Base-by-base conservation (phyloP, 2,329 filamentous ascomycete genomes). In the Xylariaceae sp. region DNA sequence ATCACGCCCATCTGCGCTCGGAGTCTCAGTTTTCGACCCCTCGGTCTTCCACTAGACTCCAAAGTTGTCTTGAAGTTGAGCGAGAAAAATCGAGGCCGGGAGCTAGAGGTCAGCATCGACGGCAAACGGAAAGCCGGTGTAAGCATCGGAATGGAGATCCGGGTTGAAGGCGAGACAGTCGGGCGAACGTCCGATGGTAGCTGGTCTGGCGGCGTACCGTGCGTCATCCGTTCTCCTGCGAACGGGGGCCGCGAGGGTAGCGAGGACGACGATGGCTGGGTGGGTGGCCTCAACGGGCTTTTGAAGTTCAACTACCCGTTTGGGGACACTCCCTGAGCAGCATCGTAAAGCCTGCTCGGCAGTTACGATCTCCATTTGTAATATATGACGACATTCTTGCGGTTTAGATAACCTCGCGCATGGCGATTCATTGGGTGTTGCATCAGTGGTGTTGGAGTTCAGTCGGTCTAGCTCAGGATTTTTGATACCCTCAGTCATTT, bases 301-400 rank as follows among this genome's bases (percentile, higher is more conserved):
- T 73, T 99, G 61, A 99, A 99, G 74, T 99, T 97, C 69, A 99
- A 99, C 69, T 90, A 96, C 73, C 92, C 93, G 0, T 97, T 97
- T 76, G 94, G 94, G 4, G 62, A 65, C 22, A 7, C n/a, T n/a
- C n/a, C 22, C 22, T 28, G 7, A 28, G 22, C 22, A 28, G 22
- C 22, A 28, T 28, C 22, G 22, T 28, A 28, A 5, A 28, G 22
- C 22, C 4, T 28, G 4, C 22, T 28, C 7, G 22, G 22, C 4
- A 28, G 22, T 7, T 28, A 28, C 22, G 22, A 28, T 28, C 22
- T 7, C 22, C 22, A 28, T 28, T 28, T 28, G 22, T 28, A 7
- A 7, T 28, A 28, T 7, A 28, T 28, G 22, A 28, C 22, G 22
- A 28, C 22, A 28, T 28, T 5, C 22, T 28, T 28, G 22, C 22